phyloP scores from a whole-genome alignment of 2,329 filamentous ascomycete species.

The Dactylellina parvicollis region DNA sequence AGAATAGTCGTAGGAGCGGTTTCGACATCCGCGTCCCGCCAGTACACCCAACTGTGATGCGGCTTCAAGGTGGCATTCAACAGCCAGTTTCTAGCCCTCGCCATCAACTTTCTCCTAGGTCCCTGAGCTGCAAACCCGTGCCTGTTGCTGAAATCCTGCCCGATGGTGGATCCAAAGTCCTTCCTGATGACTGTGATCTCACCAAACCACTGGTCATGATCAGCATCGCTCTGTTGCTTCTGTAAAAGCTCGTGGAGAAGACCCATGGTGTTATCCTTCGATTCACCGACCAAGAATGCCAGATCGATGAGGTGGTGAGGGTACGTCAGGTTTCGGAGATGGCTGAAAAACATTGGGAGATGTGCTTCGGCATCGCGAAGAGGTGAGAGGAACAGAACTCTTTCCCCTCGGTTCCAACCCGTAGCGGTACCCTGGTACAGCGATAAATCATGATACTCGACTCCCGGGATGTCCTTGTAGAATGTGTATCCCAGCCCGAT shows the following conservation, averaged over 20 bases:
- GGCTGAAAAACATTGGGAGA: constrained; percentile 98
- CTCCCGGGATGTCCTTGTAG: constrained; percentile 73
- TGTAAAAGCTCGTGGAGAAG: constrained; percentile 79
- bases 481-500: constrained; percentile 46
- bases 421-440: constrained; percentile 89
- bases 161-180: constrained; percentile 97
- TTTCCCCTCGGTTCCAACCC: constrained; percentile 95
- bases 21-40: constrained; percentile 98
- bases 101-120: constrained; percentile 93
- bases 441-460: constrained; percentile 94
- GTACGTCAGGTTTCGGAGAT: constrained; percentile 94
- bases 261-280: constrained; percentile 86
- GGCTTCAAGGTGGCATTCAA: constrained; percentile 90
- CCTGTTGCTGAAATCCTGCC: constrained; percentile 95
- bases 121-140: constrained; percentile 98
- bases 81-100: constrained; percentile 96
- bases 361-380: constrained; percentile 91
- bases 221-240: constrained; percentile 79
- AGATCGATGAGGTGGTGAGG: constrained; percentile 96
- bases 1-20: constrained; percentile 96
- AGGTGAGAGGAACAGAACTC: constrained; percentile 92
- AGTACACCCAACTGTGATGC: constrained; percentile 99
- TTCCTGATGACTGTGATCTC: constrained; percentile 99
- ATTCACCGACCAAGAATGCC: constrained; percentile 96
- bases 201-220: constrained; percentile 84